Evolutionary conservation across 352 stramenopile species (phyloP).

Genomic region (Phytophthora niederhauseri): DNA sequence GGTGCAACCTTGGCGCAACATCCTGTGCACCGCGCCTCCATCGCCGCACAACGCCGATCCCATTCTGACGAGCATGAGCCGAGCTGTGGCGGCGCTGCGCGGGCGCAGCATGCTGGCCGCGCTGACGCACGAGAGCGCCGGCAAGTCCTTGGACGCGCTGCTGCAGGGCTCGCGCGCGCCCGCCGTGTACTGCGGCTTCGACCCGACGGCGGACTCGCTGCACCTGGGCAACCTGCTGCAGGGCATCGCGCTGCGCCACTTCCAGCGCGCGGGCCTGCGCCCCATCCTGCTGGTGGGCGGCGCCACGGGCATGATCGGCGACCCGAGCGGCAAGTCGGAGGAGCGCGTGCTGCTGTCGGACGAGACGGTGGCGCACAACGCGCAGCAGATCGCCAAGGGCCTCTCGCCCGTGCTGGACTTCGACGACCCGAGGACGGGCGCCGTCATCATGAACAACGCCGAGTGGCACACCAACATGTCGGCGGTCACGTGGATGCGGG

Average conservation of each 20-base stretch:
- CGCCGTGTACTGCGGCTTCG: constrained; percentile 90
- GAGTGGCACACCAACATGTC: constrained; percentile 96
- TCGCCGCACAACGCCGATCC: constrained; percentile 13
- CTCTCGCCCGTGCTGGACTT: constrained; percentile 97
- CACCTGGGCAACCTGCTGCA: constrained; percentile 92
- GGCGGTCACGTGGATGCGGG: constrained; percentile 97
- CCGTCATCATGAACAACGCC: constrained; percentile 98
- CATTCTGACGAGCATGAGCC: constrained; percentile 57
- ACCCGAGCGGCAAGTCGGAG: constrained; percentile 98
- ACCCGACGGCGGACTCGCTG: constrained; percentile 92
- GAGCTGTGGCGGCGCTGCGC: constrained; percentile 63
- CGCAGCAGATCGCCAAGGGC: constrained; percentile 89
- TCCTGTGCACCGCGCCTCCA: not conserved
- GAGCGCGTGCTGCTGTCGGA: constrained; percentile 96
- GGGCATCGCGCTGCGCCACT: constrained; percentile 87
- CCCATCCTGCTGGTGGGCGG: constrained; percentile 92
- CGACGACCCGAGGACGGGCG: constrained; percentile 84
- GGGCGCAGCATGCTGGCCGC: constrained; percentile 77
- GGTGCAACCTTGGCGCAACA: not conserved
- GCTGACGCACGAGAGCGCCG: constrained; percentile 69
- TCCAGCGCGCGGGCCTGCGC: constrained; percentile 85
- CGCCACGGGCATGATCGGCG: constrained; percentile 95
- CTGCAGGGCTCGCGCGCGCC: constrained; percentile 37
- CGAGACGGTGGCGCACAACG: constrained; percentile 92
- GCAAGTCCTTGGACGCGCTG: constrained; percentile 56